phyloP scores from a whole-genome alignment of 208 protist species.

The Leishmania aethiopica region DNA sequence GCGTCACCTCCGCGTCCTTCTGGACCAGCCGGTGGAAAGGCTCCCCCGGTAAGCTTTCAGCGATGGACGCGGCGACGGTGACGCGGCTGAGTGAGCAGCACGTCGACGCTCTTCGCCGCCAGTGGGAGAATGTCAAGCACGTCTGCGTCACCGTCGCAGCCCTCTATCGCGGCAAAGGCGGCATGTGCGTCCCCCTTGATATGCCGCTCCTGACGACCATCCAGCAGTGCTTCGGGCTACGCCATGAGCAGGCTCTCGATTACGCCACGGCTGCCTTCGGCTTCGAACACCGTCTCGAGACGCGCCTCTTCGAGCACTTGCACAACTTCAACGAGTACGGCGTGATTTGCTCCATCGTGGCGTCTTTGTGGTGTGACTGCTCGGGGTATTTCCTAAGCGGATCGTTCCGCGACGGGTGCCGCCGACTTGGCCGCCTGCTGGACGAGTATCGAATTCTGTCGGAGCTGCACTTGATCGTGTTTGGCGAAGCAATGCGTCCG shows the following conservation, averaged over 20 bases:
- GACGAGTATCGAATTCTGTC: conserved; percentile 78
- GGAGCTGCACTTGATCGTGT: conserved; percentile 78
- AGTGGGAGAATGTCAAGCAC: conserved; percentile 83
- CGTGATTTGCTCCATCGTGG: conserved; percentile 59
- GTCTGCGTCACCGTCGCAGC: conserved; percentile 67
- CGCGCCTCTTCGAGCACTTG: conserved; percentile 59
- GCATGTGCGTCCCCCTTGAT: conserved; percentile 58
- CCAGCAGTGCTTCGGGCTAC: conserved; percentile 79
- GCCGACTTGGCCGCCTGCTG: conserved; percentile 49
- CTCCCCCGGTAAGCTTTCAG: conserved; percentile 24
- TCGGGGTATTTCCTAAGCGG: conserved; percentile 69
- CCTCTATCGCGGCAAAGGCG: conserved; percentile 81
- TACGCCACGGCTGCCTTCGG: conserved; percentile 84
- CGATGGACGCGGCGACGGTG: conserved; percentile 24
- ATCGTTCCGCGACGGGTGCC: conserved; percentile 53
- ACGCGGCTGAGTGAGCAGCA: conserved; percentile 28
- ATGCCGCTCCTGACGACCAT: conserved; percentile 65
- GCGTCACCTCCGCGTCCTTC: conserved; percentile 13
- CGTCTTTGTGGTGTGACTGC: conserved; percentile 82
- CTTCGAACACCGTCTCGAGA: conserved; percentile 71
- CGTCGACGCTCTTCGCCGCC: conserved; percentile 50
- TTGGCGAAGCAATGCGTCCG: conserved; percentile 83
- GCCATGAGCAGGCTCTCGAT: conserved; percentile 41
- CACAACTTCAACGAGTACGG: conserved; percentile 63
- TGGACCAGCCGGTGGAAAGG: conserved; percentile 37